A percentile compares a stretch with the other conserved stretches of the same genome.
These are phyloP conservation scores for Tulasnella sp. DNA, from an alignment of 768 basidiomycete species.

Conservation along the genomic window DNA sequence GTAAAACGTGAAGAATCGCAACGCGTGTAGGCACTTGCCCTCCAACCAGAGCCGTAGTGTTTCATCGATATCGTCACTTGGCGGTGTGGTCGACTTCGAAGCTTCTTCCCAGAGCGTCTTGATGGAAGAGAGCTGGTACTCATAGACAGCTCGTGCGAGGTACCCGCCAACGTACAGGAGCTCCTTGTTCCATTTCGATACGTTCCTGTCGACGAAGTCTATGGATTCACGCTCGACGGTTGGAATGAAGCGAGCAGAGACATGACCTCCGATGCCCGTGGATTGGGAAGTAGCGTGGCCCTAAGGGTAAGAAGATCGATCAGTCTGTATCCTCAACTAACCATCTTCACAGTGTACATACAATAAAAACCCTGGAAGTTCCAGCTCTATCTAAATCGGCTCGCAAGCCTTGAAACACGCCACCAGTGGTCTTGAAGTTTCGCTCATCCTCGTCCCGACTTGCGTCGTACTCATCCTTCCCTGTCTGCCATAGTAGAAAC, in stretches of 20 bases:
- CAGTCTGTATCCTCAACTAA: not conserved
- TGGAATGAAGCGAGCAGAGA: slow-evolving; percentile 80
- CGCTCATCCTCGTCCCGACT: slow-evolving; percentile 56
- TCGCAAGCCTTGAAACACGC: slow-evolving; percentile 76
- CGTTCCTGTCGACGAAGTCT: slow-evolving; percentile 77
- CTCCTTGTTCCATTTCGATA: slow-evolving; percentile 68
- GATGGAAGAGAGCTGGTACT: slow-evolving; percentile 59
- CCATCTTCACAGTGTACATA: slow-evolving; percentile 28
- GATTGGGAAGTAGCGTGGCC: slow-evolving; percentile 89
- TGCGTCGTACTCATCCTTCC: slow-evolving; percentile 67
- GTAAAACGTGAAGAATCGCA: slow-evolving; percentile 85
- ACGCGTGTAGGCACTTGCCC: slow-evolving; percentile 57
- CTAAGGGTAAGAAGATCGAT: slow-evolving; percentile 28
- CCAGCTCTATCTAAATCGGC: slow-evolving; percentile 75
- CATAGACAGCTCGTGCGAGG: slow-evolving; percentile 72
- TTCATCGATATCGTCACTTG: slow-evolving; percentile 21
- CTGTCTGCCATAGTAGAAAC: slow-evolving; percentile 50
- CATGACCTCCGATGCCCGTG: slow-evolving; percentile 62
- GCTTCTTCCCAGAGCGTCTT: slow-evolving; percentile 49
- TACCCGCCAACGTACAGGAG: slow-evolving; percentile 76
- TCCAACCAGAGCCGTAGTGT: slow-evolving; percentile 35
- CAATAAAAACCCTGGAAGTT: slow-evolving; percentile 73
- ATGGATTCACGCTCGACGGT: slow-evolving; percentile 94
- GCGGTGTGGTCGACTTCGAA: slow-evolving; percentile 26
- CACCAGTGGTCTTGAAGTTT: slow-evolving; percentile 51